phyloP scores from a whole-genome alignment of 108 stramenopile genomes.

The Asterionellopsis glacialis region DNA sequence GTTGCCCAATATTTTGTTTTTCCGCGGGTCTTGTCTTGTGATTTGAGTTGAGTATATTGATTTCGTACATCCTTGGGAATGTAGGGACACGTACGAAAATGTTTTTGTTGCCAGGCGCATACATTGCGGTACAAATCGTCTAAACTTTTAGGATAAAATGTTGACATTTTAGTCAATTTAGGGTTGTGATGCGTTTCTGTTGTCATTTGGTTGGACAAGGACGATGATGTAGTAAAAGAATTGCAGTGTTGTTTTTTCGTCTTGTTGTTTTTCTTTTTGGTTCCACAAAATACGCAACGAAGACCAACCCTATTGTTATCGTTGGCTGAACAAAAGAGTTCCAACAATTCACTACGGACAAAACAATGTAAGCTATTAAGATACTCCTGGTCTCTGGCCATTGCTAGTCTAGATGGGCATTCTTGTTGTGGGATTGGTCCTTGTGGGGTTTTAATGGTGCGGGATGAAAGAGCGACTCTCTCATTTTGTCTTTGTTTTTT shows the following conservation, averaged over 20 bases:
- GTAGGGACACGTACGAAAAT: constrained; percentile 47
- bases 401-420: constrained; percentile 12
- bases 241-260: too few relatives aligned
- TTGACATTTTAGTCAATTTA: constrained; percentile 34
- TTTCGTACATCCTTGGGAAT: constrained; percentile 57
- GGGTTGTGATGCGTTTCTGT: not conserved
- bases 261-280: constrained; percentile 7
- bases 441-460: too few relatives aligned
- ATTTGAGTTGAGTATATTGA: constrained; percentile 41
- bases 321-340: constrained; percentile 15
- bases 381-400: constrained; percentile 17
- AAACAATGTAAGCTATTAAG: constrained; percentile 43
- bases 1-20: constrained; percentile 80
- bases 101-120: constrained; percentile 30
- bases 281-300: constrained; percentile 75
- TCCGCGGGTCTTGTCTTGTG: constrained; percentile 58
- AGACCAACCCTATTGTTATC: constrained; percentile 62
- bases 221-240: too few relatives aligned
- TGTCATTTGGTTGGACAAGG: too few relatives aligned
- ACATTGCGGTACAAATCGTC: constrained; percentile 33
- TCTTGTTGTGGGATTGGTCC: too few relatives aligned
- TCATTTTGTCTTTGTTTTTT: too few relatives aligned
- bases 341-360: constrained; percentile 36
- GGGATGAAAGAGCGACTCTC: too few relatives aligned
- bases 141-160: constrained; percentile 36